phyloP scores from a whole-genome alignment of 176 grass and related monocot species.

The Oryza officinalis region DNA sequence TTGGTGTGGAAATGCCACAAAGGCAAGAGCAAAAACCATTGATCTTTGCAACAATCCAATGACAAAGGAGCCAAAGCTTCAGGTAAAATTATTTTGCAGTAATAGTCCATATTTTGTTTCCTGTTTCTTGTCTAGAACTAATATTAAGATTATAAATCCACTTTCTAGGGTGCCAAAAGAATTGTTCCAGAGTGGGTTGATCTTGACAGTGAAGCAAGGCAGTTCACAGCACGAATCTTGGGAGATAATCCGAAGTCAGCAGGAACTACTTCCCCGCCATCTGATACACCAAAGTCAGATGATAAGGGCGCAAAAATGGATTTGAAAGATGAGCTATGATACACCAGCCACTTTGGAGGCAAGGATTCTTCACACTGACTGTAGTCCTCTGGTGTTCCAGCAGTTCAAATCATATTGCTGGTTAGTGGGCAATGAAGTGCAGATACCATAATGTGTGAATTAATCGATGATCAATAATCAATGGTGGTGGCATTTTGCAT shows the following conservation, averaged over 20 bases:
- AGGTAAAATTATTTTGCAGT: conserved; percentile 54
- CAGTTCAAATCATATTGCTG: conserved; percentile 19
- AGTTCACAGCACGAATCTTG: conserved; percentile 68
- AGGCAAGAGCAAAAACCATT: conserved; percentile 91
- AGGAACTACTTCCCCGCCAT: conserved; percentile 33
- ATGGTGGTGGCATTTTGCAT: not conserved
- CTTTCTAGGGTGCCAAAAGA: conserved; percentile 81
- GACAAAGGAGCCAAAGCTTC: conserved; percentile 98
- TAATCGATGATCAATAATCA: not conserved
- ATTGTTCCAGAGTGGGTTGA: conserved; percentile 92
- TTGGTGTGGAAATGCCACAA: conserved; percentile 96
- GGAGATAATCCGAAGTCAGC: conserved; percentile 52
- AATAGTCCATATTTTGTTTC: not conserved
- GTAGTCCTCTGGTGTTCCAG: not conserved
- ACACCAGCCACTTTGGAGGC: not conserved
- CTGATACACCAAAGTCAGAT: conserved; percentile 40
- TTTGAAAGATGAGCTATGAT: conserved; percentile 70
- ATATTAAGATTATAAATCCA: not conserved
- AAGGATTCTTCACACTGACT: not conserved
- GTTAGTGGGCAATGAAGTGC: conserved; percentile 2
- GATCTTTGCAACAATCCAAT: conserved; percentile 99
- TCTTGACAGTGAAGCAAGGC: conserved; percentile 76
- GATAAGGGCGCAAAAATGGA: conserved; percentile 28
- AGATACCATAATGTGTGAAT: not conserved
- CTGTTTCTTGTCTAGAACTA: not conserved